These are phyloP conservation scores for Lactifluus echinatus DNA, from an alignment of 768 basidiomycete genomes.

Conservation along the genomic window DNA sequence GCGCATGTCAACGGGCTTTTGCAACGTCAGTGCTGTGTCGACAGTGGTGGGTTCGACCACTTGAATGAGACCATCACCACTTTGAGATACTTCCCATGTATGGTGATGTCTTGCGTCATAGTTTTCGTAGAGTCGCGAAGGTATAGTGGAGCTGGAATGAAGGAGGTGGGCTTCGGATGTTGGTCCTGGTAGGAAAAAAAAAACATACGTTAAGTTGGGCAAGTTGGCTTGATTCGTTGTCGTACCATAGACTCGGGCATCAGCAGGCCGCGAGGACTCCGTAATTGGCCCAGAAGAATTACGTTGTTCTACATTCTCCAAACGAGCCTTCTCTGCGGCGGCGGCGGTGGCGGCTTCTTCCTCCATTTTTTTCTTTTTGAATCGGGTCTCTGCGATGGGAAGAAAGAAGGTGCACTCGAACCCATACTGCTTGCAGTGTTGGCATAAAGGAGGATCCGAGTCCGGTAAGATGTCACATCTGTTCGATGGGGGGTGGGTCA, in stretches of 20 bases:
- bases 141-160: slow-evolving; percentile 83
- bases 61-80: slow-evolving; percentile 82
- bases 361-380: slow-evolving; percentile 90
- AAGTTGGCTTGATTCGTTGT: not conserved
- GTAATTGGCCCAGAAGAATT: slow-evolving; percentile 38
- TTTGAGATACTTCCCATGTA: slow-evolving; percentile 75
- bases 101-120: slow-evolving; percentile 88
- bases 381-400: slow-evolving; percentile 96
- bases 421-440: slow-evolving; percentile 90
- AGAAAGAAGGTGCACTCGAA: slow-evolving; percentile 97
- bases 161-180: slow-evolving; percentile 80
- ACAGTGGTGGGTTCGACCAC: slow-evolving; percentile 56
- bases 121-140: slow-evolving; percentile 74
- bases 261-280: slow-evolving; percentile 41
- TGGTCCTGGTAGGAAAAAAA: slow-evolving; percentile 48
- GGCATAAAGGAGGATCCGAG: slow-evolving; percentile 71
- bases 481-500: slow-evolving; percentile 16
- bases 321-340: slow-evolving; percentile 26
- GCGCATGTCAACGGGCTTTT: slow-evolving; percentile 60
- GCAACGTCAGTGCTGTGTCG: slow-evolving; percentile 45
- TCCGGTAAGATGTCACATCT: slow-evolving; percentile 83
- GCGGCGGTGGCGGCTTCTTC: slow-evolving; percentile 40
- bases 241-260: slow-evolving; percentile 50
- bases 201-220: not conserved
- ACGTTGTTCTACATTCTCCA: slow-evolving; percentile 31